Base-by-base conservation (phyloP, 2,329 filamentous ascomycete genomes). In the Plenodomus biglobosus region DNA sequence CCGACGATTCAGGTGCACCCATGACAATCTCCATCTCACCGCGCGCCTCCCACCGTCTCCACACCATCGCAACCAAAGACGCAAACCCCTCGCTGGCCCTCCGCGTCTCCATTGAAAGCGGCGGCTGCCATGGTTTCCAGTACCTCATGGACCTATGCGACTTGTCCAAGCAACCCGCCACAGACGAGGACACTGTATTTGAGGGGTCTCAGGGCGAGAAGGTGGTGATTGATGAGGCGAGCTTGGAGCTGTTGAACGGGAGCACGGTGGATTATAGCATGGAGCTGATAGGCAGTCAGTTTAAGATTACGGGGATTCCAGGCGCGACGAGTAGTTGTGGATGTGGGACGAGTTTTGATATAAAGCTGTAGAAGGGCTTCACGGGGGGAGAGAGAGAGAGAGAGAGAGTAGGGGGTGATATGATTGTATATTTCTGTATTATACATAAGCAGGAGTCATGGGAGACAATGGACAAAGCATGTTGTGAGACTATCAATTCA, bases 71-170 rank as follows among this genome's bases (percentile, higher is more conserved):
- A 54, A 71, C 59, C 50, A 77, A 52, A 49, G 79, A 72, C 58
- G 50, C 61, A 52, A 95, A 95, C 69, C 89, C 90, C 2, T 79
- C 88, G 64, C 83, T 95, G 24, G 89, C 91, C 19, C 81, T 99
- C n/a, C 88, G 92, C 43, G 88, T 99, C 58, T 86, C 88, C 52
- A 92, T 99, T 49, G 91, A 95, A 67, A 90, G 87, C 47, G 94
- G 94, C 55, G 94, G 94, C 46, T 99, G 94, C 72, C 94, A 99
- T 73, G 94, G 94, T 41, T 99, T 99, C 72, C 94, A 99, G 71
- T 99, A 99, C 69, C 77, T 95, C 39, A 96, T 99, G 89, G 89
- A 86, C 15, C 80, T 97, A 3, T 86, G 90, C 2, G 79, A 83
- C 44, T 73, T 87, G 15, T 78, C 82, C 42, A 68, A 81, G 20